A percentile compares a stretch with the other conserved stretches of the same genome.
phyloP scores from a whole-genome alignment of 1,139 yeast genomes.

The Blastobotrys capitulatus region DNA sequence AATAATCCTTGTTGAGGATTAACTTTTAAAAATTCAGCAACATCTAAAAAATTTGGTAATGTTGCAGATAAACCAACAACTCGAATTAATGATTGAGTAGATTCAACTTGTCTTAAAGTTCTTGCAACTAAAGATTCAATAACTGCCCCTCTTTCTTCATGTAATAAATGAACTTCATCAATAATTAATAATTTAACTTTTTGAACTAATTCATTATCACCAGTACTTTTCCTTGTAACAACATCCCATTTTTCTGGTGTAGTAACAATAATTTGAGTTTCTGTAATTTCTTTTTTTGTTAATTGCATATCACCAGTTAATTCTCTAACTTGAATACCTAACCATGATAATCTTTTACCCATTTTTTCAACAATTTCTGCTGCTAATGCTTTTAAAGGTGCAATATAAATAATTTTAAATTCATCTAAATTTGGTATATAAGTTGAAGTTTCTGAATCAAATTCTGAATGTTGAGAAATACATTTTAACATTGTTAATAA shows the following conservation, averaged over 20 bases:
- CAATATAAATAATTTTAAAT: conserved; percentile 89
- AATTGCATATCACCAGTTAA: conserved; percentile 97
- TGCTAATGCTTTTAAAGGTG: conserved; percentile 94
- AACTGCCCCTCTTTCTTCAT: conserved; percentile 98
- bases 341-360: conserved; percentile 69
- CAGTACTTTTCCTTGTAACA: conserved; percentile 81
- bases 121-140: conserved; percentile 94
- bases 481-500: conserved; percentile 74
- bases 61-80: conserved; percentile 98
- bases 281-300: conserved; percentile 72
- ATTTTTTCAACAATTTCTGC: conserved; percentile 96
- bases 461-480: conserved; percentile 58
- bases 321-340: conserved; percentile 82
- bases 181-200: conserved; percentile 82
- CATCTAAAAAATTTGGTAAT: conserved; percentile 87
- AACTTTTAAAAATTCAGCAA: conserved; percentile 92
- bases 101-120: conserved; percentile 89
- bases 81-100: conserved; percentile 88
- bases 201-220: conserved; percentile 80
- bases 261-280: conserved; percentile 88
- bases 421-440: conserved; percentile 70
- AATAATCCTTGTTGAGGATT: conserved; percentile 87
- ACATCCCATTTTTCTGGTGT: conserved; percentile 99
- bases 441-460: conserved; percentile 43
- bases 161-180: conserved; percentile 94